phyloP scores from a whole-genome alignment of 768 basidiomycete genomes.

The Kwoniella botswanensis region DNA sequence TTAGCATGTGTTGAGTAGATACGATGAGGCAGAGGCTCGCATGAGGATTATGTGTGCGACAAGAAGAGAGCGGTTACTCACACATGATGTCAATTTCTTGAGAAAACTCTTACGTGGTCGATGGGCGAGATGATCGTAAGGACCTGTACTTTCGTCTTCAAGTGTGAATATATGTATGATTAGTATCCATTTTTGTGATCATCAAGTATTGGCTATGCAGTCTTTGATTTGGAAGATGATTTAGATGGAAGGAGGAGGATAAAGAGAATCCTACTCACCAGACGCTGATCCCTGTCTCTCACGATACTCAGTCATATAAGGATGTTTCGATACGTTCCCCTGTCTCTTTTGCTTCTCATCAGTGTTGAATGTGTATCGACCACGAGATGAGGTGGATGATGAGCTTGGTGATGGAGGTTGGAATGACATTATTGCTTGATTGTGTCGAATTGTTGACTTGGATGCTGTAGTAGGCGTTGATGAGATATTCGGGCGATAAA shows the following conservation, averaged over 20 bases:
- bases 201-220: neutral
- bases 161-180: neutral
- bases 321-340: slow-evolving; percentile 5
- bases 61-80: neutral
- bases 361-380: neutral
- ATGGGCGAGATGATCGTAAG: neutral
- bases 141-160: slow-evolving; percentile 5
- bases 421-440: neutral
- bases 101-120: slow-evolving; percentile 2
- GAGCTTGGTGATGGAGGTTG: neutral
- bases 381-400: slow-evolving; percentile 1
- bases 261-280: neutral
- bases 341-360: neutral
- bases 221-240: neutral
- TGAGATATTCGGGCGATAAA: neutral
- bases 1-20: no score
- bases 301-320: slow-evolving; percentile 9
- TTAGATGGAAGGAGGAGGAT: neutral
- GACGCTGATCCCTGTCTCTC: slow-evolving; percentile 15
- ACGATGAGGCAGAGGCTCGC: neutral
- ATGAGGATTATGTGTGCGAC: neutral
- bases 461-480: neutral
- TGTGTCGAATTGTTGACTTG: neutral
- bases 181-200: neutral
- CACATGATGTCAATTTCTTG: slow-evolving; percentile 2